phyloP scores from a whole-genome alignment of 2,329 filamentous ascomycete species.

The Claviceps monticola region DNA sequence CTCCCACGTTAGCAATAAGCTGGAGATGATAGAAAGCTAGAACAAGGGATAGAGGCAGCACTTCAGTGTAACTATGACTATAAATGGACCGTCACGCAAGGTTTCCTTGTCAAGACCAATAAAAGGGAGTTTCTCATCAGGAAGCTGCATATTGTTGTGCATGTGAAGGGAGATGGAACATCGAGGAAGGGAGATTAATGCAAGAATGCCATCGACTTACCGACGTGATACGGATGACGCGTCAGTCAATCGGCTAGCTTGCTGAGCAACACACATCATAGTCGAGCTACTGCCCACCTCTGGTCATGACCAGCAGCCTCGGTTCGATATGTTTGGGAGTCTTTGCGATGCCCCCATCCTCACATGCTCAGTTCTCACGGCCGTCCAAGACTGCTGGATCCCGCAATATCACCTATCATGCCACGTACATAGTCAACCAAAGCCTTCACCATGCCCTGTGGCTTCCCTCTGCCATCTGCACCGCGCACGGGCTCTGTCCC shows the following conservation, averaged over 20 bases:
- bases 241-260: neutral
- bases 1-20: neutral
- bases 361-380: constrained; percentile 6
- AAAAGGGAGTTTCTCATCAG: constrained; percentile 4
- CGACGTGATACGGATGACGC: neutral
- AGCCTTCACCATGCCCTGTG: constrained; percentile 53
- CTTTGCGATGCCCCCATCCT: neutral
- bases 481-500: constrained; percentile 46
- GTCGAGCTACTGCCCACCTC: neutral
- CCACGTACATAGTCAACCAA: constrained; percentile 45
- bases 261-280: neutral
- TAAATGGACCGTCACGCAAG: constrained; percentile 19
- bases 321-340: neutral
- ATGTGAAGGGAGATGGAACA: neutral
- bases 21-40: neutral
- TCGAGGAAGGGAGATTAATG: neutral
- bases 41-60: neutral
- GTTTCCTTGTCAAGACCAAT: constrained; percentile 21
- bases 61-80: constrained; percentile 20
- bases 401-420: constrained; percentile 32
- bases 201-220: neutral
- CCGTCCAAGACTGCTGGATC: constrained; percentile 13
- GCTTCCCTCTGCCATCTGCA: constrained; percentile 32
- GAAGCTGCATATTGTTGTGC: neutral
- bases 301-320: neutral